These are phyloP conservation scores for Casuarina equisetifolia DNA, from an alignment of 306 rosid species.

Conservation along the genomic window DNA sequence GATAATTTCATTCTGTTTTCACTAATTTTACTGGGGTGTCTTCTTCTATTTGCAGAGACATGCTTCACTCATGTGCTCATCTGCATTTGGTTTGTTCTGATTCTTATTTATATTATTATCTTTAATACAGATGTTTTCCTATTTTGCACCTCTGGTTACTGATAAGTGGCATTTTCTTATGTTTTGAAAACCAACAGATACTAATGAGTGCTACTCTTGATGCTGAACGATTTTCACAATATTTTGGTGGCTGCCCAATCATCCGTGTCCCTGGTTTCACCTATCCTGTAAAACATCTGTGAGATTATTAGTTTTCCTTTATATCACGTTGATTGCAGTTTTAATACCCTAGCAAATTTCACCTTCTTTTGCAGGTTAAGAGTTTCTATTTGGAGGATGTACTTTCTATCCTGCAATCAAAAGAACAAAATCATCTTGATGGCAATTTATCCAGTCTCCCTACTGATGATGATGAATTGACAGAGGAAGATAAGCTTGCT, in stretches of 20 bases:
- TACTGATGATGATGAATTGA: conserved; percentile 37
- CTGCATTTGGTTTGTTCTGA: conserved; percentile 77
- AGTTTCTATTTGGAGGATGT: conserved; percentile 85
- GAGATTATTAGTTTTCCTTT: conserved; percentile 22
- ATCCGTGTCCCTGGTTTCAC: conserved; percentile 92
- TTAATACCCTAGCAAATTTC: conserved; percentile 7
- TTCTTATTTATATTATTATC: not conserved
- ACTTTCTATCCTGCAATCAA: conserved; percentile 60
- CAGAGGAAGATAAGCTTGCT: conserved; percentile 63
- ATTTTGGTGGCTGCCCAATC: conserved; percentile 93
- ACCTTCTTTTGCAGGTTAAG: conserved; percentile 60
- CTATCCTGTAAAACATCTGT: conserved; percentile 61
- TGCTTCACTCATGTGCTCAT: conserved; percentile 70
- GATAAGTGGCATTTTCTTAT: not conserved
- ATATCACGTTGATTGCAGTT: conserved; percentile 10
- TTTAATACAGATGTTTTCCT: not conserved
- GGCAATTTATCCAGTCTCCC: conserved; percentile 30
- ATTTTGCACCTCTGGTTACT: conserved; percentile 5
- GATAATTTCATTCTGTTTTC: conserved; percentile 24
- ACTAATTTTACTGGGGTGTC: conserved; percentile 18
- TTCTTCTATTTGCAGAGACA: conserved; percentile 67
- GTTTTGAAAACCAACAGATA: conserved; percentile 48
- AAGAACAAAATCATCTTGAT: conserved; percentile 54
- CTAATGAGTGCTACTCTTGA: conserved; percentile 96
- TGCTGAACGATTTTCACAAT: conserved; percentile 78